Conservation (phyloP, 768 basidiomycete species). For the Naganishia friedmannii region DNA sequence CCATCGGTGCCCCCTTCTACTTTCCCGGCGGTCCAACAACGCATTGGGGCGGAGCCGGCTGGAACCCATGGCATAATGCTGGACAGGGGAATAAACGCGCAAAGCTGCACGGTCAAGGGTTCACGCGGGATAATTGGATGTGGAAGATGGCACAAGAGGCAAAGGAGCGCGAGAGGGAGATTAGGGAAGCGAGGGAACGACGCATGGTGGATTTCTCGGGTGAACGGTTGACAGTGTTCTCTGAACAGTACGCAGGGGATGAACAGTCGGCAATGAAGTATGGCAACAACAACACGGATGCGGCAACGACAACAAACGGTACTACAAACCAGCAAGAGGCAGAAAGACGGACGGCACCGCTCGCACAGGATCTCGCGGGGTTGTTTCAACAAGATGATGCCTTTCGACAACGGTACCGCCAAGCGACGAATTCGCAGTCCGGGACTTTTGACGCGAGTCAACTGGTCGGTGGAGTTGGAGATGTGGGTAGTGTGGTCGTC, state of each 20-base stretch:
- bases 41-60: slow-evolving; percentile 76
- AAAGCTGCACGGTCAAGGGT: slow-evolving; percentile 70
- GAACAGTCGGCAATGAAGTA: neutral
- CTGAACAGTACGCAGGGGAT: slow-evolving; percentile 22
- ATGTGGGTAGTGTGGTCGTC: slow-evolving; percentile 37
- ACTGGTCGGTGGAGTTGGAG: slow-evolving; percentile 5
- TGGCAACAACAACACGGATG: neutral
- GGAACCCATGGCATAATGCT: slow-evolving; percentile 84
- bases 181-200: slow-evolving; percentile 47
- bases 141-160: slow-evolving; percentile 68
- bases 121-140: slow-evolving; percentile 93
- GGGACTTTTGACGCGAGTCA: slow-evolving; percentile 18
- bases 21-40: slow-evolving; percentile 90
- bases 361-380: slow-evolving; percentile 26
- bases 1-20: slow-evolving; percentile 66
- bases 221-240: slow-evolving; percentile 18
- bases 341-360: neutral
- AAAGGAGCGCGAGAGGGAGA: slow-evolving; percentile 59
- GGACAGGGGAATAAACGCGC: slow-evolving; percentile 82
- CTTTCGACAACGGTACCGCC: slow-evolving; percentile 11
- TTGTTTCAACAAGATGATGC: slow-evolving; percentile 24
- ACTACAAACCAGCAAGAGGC: neutral
- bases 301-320: too few relatives aligned
- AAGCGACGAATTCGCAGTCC: neutral
- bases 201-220: slow-evolving; percentile 32